phyloP scores from a whole-genome alignment of 2,329 filamentous ascomycete genomes.

The Talaromyces rugulosus region DNA sequence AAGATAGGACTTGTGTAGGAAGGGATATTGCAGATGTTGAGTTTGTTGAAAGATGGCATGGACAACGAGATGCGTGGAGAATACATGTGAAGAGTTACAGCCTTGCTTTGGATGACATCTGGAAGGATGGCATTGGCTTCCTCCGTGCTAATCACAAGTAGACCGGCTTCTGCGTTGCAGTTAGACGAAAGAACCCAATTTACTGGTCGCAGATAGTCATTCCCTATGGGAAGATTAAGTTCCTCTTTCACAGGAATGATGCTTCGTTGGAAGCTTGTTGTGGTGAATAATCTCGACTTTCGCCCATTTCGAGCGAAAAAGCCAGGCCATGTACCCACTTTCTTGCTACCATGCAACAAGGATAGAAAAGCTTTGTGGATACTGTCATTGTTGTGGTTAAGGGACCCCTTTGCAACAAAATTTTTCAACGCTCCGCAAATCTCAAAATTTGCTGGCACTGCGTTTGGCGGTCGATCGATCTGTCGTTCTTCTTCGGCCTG shows the following conservation, averaged over 20 bases:
- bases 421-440: too few species aligned
- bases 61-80: conserved; percentile 41
- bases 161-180: neutral
- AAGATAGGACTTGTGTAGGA: conserved; percentile 23
- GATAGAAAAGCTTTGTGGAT: neutral
- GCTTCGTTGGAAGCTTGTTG: neutral
- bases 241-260: neutral
- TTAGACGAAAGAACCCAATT: conserved; percentile 49
- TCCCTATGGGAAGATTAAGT: conserved; percentile 16
- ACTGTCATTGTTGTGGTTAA: neutral
- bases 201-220: conserved; percentile 51
- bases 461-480: too few species aligned
- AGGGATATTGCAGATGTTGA: conserved; percentile 31
- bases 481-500: too few species aligned
- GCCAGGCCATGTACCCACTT: neutral
- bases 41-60: conserved; percentile 40
- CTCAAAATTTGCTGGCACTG: too few species aligned
- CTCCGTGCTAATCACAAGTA: conserved; percentile 58
- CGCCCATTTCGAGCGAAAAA: neutral
- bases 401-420: neutral
- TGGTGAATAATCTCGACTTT: neutral
- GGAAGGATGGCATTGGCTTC: conserved; percentile 54
- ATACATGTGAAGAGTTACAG: conserved; percentile 50
- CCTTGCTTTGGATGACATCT: too few species aligned
- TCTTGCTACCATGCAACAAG: neutral